Evolutionary conservation across 2,329 filamentous ascomycete species (phyloP).

Genomic region (Venturiaceae sp.): DNA sequence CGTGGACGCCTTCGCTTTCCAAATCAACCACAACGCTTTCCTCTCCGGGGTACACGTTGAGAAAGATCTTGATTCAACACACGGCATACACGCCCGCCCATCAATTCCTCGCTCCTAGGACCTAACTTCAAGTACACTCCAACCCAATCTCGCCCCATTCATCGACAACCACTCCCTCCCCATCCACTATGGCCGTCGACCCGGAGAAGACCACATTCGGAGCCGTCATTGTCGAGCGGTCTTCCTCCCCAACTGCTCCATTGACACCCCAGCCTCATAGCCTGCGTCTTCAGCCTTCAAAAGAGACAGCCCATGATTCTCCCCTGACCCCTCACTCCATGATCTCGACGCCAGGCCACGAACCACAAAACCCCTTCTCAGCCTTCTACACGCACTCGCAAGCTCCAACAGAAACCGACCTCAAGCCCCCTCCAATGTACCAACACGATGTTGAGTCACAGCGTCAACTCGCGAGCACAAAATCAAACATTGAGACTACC

Average conservation of each 20-base stretch:
- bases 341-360: conserved; percentile 18
- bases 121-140: not conserved
- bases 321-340: conserved; percentile 18
- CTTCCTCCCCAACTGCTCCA: conserved; percentile 12
- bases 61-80: not conserved
- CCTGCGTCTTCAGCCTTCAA: conserved; percentile 22
- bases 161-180: not conserved
- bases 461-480: not conserved
- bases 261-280: conserved; percentile 11
- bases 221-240: conserved; percentile 27
- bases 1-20: not conserved
- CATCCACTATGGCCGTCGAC: not conserved
- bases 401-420: conserved; percentile 11
- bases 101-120: not conserved
- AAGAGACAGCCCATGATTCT: conserved; percentile 21
- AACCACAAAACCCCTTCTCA: conserved; percentile 31
- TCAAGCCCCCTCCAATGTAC: conserved; percentile 11
- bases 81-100: no score
- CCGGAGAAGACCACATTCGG: conserved; percentile 29
- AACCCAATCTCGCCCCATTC: not conserved
- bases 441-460: conserved; percentile 28
- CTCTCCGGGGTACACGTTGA: not conserved
- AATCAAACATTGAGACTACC: conserved; percentile 13
- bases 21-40: not conserved
- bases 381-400: conserved; percentile 39